Evolutionary conservation across 768 basidiomycete genomes (phyloP), one percentile per base, ranked within the genome.

Genomic region (Gyrodon lividus): DNA sequence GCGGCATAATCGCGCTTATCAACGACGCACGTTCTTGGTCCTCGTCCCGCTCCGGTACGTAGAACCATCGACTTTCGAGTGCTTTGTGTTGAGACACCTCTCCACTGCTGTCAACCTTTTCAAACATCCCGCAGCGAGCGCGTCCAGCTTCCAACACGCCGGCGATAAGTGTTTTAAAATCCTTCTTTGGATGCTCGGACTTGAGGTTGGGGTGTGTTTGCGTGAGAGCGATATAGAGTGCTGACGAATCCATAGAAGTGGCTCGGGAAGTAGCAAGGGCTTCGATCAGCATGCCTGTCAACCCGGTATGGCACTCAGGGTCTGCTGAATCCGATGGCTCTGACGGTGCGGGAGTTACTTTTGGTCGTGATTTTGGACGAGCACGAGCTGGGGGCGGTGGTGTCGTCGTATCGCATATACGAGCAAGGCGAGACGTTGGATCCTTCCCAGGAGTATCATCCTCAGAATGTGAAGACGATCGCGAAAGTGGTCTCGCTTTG

Each of bases 1-100:
- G 80, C 2, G 86, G 86, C 86, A 88, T 87, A 75, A 88, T 82
- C 54, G 81, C 83, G 60, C 74, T 68, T 50, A 90, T 79, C 52
- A 89, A 67, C 57, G 72, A 65, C 26, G 87, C 87, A n/a, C 87
- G 76, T 50, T 89, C 87, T 57, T 74, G 73, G 62, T 90, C 87
- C 59, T 78, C 74, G 59, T 90, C 87, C 62, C 74, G 65, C 61
- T 89, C 87, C 0, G 87, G 83, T 6, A 86, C 79, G 60, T 90
- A 90, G 65, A 87, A 90, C 85, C 85, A 90, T 61, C 83, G 65
- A 43, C 59, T 54, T 19, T 60, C 58, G 1, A 56, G 78, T 17
- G 79, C 77, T 60, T 84, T 84, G 51, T 84, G 62, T 34, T 46
- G 80, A 73, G 57, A 79, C 20, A 31, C 78, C 77, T 83, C 66